phyloP scores from a whole-genome alignment of 371 early-diverging fungal genomes.

The Umbelopsis sp. region DNA sequence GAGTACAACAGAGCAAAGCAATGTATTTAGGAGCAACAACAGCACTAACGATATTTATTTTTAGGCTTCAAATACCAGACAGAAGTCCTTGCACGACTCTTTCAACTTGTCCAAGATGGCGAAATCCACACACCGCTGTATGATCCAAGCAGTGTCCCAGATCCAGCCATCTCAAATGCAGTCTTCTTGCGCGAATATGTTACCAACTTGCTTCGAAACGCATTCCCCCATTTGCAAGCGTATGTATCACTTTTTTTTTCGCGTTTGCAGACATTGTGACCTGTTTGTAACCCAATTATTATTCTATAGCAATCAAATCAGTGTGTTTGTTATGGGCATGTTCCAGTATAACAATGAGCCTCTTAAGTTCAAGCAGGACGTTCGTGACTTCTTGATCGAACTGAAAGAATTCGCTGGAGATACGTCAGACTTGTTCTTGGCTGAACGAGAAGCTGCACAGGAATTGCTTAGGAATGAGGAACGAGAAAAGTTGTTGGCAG shows the following conservation, averaged over 20 bases:
- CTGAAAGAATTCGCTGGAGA: conserved; percentile 95
- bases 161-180: conserved; percentile 80
- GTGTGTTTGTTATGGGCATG: conserved; percentile 83
- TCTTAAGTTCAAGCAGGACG: conserved; percentile 84
- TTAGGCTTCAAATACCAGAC: conserved; percentile 82
- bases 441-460: conserved; percentile 91
- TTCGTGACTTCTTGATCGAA: conserved; percentile 97
- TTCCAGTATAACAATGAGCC: conserved; percentile 79
- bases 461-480: conserved; percentile 80
- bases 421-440: conserved; percentile 86
- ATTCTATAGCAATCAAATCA: conserved; percentile 73
- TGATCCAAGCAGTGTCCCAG: conserved; percentile 65
- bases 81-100: conserved; percentile 83
- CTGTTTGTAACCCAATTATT: conserved; percentile 8
- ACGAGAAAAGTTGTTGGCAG: conserved; percentile 79
- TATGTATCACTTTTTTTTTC: conserved; percentile 34
- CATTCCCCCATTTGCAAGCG: conserved; percentile 88
- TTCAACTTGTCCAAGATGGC: conserved; percentile 81
- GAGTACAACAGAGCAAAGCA: conserved; percentile 19
- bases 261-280: too few relatives aligned
- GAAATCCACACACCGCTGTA: conserved; percentile 83
- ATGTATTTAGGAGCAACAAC: neutral
- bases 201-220: conserved; percentile 68
- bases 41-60: neutral
- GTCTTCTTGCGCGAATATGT: conserved; percentile 80